These are phyloP conservation scores for Colletotrichum theobromicola DNA, from an alignment of 2,329 filamentous ascomycete genomes.

Conservation along the genomic window DNA sequence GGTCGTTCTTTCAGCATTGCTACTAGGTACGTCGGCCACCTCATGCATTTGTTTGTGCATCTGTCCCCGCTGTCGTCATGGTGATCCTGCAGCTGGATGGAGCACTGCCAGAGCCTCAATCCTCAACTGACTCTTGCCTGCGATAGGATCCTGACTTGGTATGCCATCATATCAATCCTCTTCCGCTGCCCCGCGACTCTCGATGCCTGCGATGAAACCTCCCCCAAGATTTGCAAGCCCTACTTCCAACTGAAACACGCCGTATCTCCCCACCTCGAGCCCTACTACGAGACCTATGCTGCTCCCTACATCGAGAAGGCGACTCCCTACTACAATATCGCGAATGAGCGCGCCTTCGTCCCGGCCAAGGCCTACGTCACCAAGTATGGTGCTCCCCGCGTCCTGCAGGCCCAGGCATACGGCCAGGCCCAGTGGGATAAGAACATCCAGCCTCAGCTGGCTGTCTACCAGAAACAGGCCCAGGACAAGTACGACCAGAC, in stretches of 20 bases:
- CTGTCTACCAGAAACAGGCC: slow-evolving; percentile 65
- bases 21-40: slow-evolving; percentile 54
- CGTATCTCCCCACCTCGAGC: slow-evolving; percentile 76
- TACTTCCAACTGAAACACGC: slow-evolving; percentile 72
- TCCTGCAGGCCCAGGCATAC: slow-evolving; percentile 71
- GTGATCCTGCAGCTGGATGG: not conserved
- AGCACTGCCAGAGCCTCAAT: not conserved
- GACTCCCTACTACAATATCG: slow-evolving; percentile 74
- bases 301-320: slow-evolving; percentile 80
- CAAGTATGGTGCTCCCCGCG: slow-evolving; percentile 77
- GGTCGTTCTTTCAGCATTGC: slow-evolving; percentile 51
- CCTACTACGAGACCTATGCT: slow-evolving; percentile 86
- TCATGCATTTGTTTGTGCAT: not conserved
- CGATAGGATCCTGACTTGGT: slow-evolving; percentile 81
- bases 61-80: not conserved
- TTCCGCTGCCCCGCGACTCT: slow-evolving; percentile 81
- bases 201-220: slow-evolving; percentile 69
- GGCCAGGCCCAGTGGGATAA: slow-evolving; percentile 78
- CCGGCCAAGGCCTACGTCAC: slow-evolving; percentile 72
- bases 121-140: not conserved
- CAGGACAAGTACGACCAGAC: slow-evolving; percentile 71
- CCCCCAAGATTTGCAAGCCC: slow-evolving; percentile 81
- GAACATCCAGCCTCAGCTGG: slow-evolving; percentile 76
- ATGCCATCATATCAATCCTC: slow-evolving; percentile 78
- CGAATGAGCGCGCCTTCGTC: slow-evolving; percentile 68